Evolutionary conservation across 2,329 filamentous ascomycete species (phyloP).

Genomic region (Beauveria scarabaeidicola): DNA sequence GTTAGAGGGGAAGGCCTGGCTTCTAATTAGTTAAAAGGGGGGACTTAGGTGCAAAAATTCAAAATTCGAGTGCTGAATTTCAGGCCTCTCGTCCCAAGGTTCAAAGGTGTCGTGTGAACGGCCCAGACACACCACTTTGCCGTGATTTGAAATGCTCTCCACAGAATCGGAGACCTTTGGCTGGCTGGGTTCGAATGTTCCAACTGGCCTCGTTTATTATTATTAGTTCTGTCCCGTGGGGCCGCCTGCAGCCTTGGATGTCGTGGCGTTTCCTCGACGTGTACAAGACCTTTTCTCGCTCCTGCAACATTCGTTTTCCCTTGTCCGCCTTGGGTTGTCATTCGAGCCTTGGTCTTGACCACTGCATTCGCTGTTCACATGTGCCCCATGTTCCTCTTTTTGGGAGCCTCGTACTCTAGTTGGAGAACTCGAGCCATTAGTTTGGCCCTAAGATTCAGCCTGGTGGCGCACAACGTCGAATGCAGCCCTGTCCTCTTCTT

Average conservation of each 20-base stretch:
- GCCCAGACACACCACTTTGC: background rate
- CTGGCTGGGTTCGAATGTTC: background rate
- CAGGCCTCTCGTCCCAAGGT: background rate
- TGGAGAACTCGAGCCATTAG: background rate
- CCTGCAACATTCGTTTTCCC: background rate
- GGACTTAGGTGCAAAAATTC: too few relatives aligned
- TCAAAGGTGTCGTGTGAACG: slow-evolving; percentile 6
- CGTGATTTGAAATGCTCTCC: background rate
- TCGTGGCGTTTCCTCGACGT: slow-evolving; percentile 6
- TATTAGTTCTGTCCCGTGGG: background rate
- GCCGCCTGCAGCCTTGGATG: background rate
- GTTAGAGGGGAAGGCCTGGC: too few relatives aligned
- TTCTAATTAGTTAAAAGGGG: too few relatives aligned
- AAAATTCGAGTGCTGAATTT: too few relatives aligned
- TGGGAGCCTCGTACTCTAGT: background rate
- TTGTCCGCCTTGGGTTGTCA: background rate
- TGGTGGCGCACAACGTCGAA: background rate
- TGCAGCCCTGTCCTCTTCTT: background rate
- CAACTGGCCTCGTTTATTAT: background rate
- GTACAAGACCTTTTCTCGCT: background rate
- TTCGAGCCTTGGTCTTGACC: background rate
- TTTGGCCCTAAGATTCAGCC: background rate
- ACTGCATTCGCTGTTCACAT: background rate
- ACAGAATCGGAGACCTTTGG: background rate
- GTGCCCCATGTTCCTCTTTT: background rate